Evolutionary conservation across 2,329 filamentous ascomycete species (phyloP).

Genomic region (Phyllosticta citribraziliensis): DNA sequence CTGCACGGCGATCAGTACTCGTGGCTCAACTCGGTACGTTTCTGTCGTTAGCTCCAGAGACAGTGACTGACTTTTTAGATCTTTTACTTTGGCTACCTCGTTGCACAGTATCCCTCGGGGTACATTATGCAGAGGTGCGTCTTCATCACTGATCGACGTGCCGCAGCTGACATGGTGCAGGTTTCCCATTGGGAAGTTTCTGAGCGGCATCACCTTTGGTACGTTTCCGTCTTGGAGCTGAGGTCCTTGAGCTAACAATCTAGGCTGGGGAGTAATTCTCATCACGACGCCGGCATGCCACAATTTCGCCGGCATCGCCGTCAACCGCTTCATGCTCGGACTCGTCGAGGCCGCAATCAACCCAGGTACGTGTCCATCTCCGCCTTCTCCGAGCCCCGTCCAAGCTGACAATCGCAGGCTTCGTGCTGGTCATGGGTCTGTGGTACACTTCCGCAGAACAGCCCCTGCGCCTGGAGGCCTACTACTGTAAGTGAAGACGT

Average conservation of each 20-base stretch:
- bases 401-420: not conserved
- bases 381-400: not conserved
- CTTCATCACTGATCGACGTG: not conserved
- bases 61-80: conserved; percentile 22
- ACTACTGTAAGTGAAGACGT: conserved; percentile 36
- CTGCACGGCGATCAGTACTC: conserved; percentile 42
- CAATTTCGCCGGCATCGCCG: conserved; percentile 30
- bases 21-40: conserved; percentile 30
- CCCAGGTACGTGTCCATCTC: conserved; percentile 15
- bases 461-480: conserved; percentile 44
- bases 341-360: conserved; percentile 27
- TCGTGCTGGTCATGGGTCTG: conserved; percentile 26
- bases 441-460: conserved; percentile 38
- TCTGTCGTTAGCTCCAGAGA: not conserved
- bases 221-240: not conserved
- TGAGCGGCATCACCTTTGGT: conserved; percentile 32
- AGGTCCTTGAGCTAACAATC: not conserved
- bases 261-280: conserved; percentile 31
- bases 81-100: conserved; percentile 42
- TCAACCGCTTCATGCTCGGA: conserved; percentile 28
- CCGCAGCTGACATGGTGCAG: not conserved
- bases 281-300: conserved; percentile 32
- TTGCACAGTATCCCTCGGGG: conserved; percentile 36
- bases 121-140: conserved; percentile 31
- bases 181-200: conserved; percentile 37